Evolutionary conservation across 805 yeast genomes (phyloP).

Genomic region (Wickerhamomyces xylosicus): DNA sequence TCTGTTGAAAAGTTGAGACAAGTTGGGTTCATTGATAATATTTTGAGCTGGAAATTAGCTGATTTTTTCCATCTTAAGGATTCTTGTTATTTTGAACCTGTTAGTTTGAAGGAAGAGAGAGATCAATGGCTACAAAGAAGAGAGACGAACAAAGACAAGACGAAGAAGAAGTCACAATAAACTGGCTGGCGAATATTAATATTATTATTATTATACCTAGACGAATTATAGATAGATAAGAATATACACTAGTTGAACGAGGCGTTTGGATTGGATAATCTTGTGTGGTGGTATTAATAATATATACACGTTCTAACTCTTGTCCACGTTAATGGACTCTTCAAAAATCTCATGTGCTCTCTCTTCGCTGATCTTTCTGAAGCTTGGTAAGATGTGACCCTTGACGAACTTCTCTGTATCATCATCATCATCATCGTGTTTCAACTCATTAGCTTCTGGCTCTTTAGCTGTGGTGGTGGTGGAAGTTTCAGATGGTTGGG

Average conservation of each 20-base stretch:
- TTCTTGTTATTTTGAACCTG: slow-evolving; percentile 39
- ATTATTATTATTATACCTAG: too few species aligned
- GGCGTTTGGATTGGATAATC: too few species aligned
- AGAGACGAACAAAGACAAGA: neutral
- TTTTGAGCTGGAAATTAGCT: slow-evolving; percentile 47
- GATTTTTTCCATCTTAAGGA: slow-evolving; percentile 48
- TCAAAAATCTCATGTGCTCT: neutral
- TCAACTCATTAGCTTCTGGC: neutral
- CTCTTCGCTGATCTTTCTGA: neutral
- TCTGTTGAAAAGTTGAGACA: slow-evolving; percentile 47
- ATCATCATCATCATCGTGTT: neutral
- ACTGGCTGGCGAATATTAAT: too few species aligned
- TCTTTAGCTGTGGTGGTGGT: neutral
- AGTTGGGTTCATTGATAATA: slow-evolving; percentile 57
- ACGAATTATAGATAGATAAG: too few species aligned
- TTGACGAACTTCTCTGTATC: neutral
- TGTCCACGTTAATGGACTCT: too few species aligned
- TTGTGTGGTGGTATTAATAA: too few species aligned
- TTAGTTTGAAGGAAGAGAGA: slow-evolving; percentile 37
- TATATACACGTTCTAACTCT: too few species aligned
- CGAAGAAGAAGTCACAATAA: neutral
- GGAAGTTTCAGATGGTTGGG: neutral
- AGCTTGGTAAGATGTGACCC: neutral
- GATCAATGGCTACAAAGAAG: slow-evolving; percentile 21
- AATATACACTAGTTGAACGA: too few species aligned